phyloP scores from a whole-genome alignment of 2,329 filamentous ascomycete species.

The Alternaria sp. region DNA sequence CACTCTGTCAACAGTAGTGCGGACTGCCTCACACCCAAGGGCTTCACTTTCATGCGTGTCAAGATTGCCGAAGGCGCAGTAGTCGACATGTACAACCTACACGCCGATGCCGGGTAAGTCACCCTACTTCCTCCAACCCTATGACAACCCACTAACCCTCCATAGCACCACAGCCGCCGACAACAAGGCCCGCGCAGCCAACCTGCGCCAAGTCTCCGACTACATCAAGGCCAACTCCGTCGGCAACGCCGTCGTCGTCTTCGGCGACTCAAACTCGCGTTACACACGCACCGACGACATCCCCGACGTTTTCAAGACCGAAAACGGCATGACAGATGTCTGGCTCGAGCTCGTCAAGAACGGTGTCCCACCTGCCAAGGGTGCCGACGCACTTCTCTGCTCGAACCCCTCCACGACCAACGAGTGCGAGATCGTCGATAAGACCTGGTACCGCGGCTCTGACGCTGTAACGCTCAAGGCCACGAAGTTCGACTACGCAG shows the following conservation, averaged over 20 bases:
- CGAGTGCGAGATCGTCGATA: conserved; percentile 70
- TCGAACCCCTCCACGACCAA: conserved; percentile 61
- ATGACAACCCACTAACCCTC: not conserved
- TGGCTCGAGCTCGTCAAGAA: conserved; percentile 63
- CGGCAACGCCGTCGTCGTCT: conserved; percentile 68
- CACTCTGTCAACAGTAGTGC: conserved; percentile 46
- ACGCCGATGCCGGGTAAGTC: conserved; percentile 66
- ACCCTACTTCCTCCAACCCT: too few species aligned
- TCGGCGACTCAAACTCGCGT: conserved; percentile 70
- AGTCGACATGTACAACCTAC: conserved; percentile 70
- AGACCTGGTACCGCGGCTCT: conserved; percentile 66
- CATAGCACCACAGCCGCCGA: conserved; percentile 57
- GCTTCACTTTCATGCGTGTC: conserved; percentile 71
- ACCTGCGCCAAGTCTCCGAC: conserved; percentile 64
- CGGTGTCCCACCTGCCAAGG: conserved; percentile 26
- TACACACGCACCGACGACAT: conserved; percentile 65
- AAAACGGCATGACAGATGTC: conserved; percentile 62
- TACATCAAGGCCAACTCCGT: conserved; percentile 63
- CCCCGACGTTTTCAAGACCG: conserved; percentile 57
- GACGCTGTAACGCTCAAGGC: conserved; percentile 56
- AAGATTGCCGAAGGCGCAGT: conserved; percentile 60
- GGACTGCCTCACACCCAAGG: conserved; percentile 73
- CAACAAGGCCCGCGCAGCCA: conserved; percentile 61
- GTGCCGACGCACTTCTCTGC: conserved; percentile 54
- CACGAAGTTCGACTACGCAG: conserved; percentile 62